phyloP scores from a whole-genome alignment of 306 rosid genomes.

The Castanea sativa region DNA sequence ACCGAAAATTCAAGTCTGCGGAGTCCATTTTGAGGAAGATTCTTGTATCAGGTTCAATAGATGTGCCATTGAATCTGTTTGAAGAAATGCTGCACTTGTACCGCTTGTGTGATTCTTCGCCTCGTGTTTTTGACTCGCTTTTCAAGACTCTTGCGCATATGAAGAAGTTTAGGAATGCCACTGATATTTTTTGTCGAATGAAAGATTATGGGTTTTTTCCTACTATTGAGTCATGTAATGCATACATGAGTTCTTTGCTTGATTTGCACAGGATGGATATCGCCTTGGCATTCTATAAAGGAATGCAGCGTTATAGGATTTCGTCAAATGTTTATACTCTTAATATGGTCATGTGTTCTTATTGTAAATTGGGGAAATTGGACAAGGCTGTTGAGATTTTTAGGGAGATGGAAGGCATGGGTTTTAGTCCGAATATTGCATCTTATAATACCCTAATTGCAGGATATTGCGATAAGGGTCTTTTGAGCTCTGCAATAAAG shows the following conservation, averaged over 20 bases:
- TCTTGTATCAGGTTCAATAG: conserved; percentile 27
- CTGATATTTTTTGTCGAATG: conserved; percentile 56
- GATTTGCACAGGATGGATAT: conserved; percentile 51
- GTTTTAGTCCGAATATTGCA: conserved; percentile 58
- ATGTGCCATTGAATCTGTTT: conserved; percentile 50
- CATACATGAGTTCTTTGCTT: conserved; percentile 63
- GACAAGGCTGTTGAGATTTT: conserved; percentile 52
- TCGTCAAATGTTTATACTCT: conserved; percentile 61
- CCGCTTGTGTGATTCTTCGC: conserved; percentile 60
- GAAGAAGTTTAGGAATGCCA: conserved; percentile 60
- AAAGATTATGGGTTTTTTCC: conserved; percentile 68
- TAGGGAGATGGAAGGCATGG: conserved; percentile 60
- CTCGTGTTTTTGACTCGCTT: conserved; percentile 63
- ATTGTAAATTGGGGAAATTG: conserved; percentile 60
- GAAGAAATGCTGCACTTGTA: conserved; percentile 57
- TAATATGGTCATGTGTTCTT: conserved; percentile 68
- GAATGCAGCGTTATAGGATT: conserved; percentile 47
- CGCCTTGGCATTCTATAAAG: conserved; percentile 48
- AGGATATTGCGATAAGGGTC: conserved; percentile 68
- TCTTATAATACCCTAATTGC: conserved; percentile 72
- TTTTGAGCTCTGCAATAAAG: conserved; percentile 56
- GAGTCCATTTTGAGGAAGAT: conserved; percentile 47
- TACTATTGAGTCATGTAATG: conserved; percentile 69
- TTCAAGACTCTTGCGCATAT: conserved; percentile 75
- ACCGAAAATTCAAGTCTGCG: conserved; percentile 50